Evolutionary conservation across 2,329 filamentous ascomycete genomes (phyloP).

Genomic region (Trematosphaeria pertusa): DNA sequence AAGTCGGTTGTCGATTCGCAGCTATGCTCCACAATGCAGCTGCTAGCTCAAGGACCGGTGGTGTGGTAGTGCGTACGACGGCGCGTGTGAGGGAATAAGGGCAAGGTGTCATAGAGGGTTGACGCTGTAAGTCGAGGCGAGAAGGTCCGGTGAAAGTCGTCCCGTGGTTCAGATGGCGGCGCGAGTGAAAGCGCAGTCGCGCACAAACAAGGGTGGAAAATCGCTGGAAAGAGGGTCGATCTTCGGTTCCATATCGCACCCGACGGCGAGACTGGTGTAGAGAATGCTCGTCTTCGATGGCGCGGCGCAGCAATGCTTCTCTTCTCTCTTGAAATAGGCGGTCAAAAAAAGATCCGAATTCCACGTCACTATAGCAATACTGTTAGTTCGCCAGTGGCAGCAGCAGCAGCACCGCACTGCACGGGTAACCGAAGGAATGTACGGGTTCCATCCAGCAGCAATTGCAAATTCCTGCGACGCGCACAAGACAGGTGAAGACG

Average conservation of each 20-base stretch:
- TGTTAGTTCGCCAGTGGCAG: neutral
- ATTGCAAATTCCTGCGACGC: too few species aligned
- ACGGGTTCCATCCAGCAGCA: neutral
- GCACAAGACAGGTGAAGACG: too few species aligned
- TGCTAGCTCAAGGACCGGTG: neutral
- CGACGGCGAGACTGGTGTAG: too few species aligned
- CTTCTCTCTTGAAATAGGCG: too few species aligned
- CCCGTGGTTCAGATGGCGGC: slow-evolving; percentile 11
- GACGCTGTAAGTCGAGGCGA: neutral
- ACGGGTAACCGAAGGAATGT: neutral
- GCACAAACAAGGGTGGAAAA: slow-evolving; percentile 39
- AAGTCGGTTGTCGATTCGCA: too few species aligned
- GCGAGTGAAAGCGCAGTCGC: slow-evolving; percentile 13
- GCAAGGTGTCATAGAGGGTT: neutral
- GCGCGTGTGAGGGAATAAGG: too few species aligned
- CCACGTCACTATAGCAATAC: slow-evolving; percentile 31
- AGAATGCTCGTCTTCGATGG: too few species aligned
- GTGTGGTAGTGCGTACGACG: too few species aligned
- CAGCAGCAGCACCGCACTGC: neutral
- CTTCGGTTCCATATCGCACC: slow-evolving; percentile 43
- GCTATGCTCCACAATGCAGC: neutral
- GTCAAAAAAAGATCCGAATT: slow-evolving; percentile 28
- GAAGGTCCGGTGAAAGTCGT: neutral
- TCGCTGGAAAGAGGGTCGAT: slow-evolving; percentile 45
- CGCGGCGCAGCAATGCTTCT: too few species aligned